Evolutionary conservation across 1,139 yeast genomes (phyloP).

Genomic region (Geotrichum histeridarum): DNA sequence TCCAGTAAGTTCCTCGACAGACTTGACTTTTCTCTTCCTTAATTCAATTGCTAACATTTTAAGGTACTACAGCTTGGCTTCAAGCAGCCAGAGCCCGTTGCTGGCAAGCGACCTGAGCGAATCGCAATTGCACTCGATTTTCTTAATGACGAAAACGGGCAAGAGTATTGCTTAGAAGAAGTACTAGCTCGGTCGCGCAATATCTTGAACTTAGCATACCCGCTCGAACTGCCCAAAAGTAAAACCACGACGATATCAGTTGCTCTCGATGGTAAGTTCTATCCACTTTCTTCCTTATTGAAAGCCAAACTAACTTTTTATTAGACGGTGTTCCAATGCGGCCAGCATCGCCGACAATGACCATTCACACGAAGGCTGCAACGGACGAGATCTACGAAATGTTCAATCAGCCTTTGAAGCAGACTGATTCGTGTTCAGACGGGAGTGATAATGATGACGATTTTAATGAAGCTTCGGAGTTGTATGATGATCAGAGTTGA

Average conservation of each 20-base stretch:
- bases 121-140: conserved; percentile 48
- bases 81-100: conserved; percentile 19
- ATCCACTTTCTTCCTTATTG: conserved; percentile 9
- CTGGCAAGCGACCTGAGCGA: conserved; percentile 53
- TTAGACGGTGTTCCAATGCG: conserved; percentile 22
- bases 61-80: not conserved
- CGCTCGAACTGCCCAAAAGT: conserved; percentile 13
- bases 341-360: conserved; percentile 61
- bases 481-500: conserved; percentile 12
- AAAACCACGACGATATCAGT: conserved; percentile 25
- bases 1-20: conserved; percentile 20
- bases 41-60: not conserved
- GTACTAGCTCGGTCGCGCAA: conserved; percentile 49
- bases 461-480: conserved; percentile 35
- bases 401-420: conserved; percentile 61
- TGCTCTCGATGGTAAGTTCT: conserved; percentile 23
- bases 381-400: conserved; percentile 67
- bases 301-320: conserved; percentile 10
- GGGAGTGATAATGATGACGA: conserved; percentile 23
- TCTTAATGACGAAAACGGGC: conserved; percentile 44
- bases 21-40: not conserved
- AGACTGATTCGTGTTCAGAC: not conserved
- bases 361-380: conserved; percentile 71
- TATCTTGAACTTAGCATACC: conserved; percentile 24
- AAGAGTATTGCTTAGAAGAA: conserved; percentile 59